Evolutionary conservation across 257 asterid genomes (phyloP), one percentile per base, ranked within the genome.

Genomic region (Leonotis leonurus): DNA sequence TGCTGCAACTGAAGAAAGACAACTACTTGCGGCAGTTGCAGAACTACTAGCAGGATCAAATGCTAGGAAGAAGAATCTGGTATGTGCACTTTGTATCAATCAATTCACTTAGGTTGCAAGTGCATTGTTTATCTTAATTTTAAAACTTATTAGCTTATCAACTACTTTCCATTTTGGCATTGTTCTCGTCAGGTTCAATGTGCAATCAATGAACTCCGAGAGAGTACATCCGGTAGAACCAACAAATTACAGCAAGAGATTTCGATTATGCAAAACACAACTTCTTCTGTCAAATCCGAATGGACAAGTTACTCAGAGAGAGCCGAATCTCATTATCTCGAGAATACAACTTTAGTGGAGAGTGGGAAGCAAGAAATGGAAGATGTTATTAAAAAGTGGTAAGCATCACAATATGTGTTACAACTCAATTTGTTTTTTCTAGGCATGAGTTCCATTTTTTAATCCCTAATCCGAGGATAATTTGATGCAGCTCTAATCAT

Each of bases 31-130:
- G 56, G 84, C 86, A 73, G 97, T 92, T 50, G 97, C 99, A 17
- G 97, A 92, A 70, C 82, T 92, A 55, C 85, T 91, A 54, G 92
- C 95, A 14, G 77, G 69, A 55, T 91, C 98, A 68, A 88, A 91
- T 78, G 84, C 87, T 63, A 75, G 95, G 81, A 91, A 91, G 86
- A 83, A 74, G 68, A 82, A 83, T 65, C 72, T 91, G 98, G 98
- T 90, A 76, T 18, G 72, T 20, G 68, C 37, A 63, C 40, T 18
- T n/a, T 41, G 11, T 32, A 27, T 53, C 8, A 1, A 14, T 53
- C n/a, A n/a, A n/a, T n/a, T n/a, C n/a, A n/a, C n/a, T 41, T 14
- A n/a, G 30, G 14, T 53, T 53, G 16, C 2, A 27, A 7, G n/a
- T n/a, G n/a, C n/a, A 14, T 5, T 52, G 14, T 6, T 52, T 12